Conservation (phyloP, 2,329 filamentous ascomycete species). For the Penicillium sp. region DNA sequence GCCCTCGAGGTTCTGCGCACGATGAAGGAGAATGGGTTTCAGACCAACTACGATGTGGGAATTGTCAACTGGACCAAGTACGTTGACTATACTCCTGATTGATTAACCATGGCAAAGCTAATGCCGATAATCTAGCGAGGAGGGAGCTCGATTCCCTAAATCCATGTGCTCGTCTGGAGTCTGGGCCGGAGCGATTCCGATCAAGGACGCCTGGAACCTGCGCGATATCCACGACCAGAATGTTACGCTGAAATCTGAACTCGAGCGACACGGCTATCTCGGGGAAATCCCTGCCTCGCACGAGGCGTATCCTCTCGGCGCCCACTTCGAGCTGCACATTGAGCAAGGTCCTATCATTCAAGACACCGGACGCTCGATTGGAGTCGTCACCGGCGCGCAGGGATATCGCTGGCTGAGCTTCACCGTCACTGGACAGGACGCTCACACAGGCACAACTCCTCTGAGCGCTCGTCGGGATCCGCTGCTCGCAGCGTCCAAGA, state of each 20-base stretch:
- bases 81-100: slow-evolving; percentile 41
- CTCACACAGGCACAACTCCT: slow-evolving; percentile 73
- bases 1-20: slow-evolving; percentile 71
- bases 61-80: slow-evolving; percentile 63
- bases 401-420: slow-evolving; percentile 72
- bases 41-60: slow-evolving; percentile 70
- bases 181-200: slow-evolving; percentile 68
- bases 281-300: slow-evolving; percentile 61
- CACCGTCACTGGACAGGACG: slow-evolving; percentile 66
- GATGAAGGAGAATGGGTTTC: slow-evolving; percentile 67
- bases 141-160: slow-evolving; percentile 76
- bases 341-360: slow-evolving; percentile 78
- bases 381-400: slow-evolving; percentile 70
- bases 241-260: slow-evolving; percentile 65
- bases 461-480: slow-evolving; percentile 66
- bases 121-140: slow-evolving; percentile 59
- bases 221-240: slow-evolving; percentile 61
- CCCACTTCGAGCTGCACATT: slow-evolving; percentile 81
- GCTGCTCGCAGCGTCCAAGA: slow-evolving; percentile 65
- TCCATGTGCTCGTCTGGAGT: slow-evolving; percentile 76
- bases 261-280: slow-evolving; percentile 70
- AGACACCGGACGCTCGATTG: slow-evolving; percentile 62
- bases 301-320: slow-evolving; percentile 65
- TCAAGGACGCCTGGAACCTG: slow-evolving; percentile 63
- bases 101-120: background rate